Evolutionary conservation across 1,139 yeast genomes (phyloP).

Genomic region (Candida labiduridarum): DNA sequence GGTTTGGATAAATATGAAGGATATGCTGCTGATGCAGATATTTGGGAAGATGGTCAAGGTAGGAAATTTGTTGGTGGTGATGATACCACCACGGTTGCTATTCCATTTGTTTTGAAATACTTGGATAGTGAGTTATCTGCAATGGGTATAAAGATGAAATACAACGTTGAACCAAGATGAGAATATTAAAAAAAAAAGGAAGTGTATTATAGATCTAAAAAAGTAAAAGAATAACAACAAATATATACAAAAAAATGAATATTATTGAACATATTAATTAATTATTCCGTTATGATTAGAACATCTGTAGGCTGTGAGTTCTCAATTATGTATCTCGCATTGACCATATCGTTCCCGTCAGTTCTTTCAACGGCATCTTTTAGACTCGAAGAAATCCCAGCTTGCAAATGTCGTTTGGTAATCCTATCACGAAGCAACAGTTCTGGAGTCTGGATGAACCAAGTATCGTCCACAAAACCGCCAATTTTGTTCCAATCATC

Average conservation of each 20-base stretch:
- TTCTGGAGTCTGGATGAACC: conserved; percentile 51
- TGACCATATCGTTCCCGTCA: conserved; percentile 66
- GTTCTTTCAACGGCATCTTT: conserved; percentile 67
- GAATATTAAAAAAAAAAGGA: background rate
- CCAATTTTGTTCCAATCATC: conserved; percentile 53
- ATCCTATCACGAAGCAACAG: conserved; percentile 56
- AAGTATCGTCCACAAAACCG: conserved; percentile 39
- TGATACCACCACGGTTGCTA: conserved; percentile 89
- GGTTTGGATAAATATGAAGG: conserved; percentile 52
- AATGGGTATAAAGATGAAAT: conserved; percentile 94
- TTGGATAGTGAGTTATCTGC: conserved; percentile 95
- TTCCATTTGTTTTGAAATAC: conserved; percentile 95
- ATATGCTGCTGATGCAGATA: conserved; percentile 69
- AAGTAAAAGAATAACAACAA: background rate
- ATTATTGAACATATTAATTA: background rate
- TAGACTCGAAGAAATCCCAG: conserved; percentile 63
- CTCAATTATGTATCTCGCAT: conserved; percentile 58
- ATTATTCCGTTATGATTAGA: conserved; percentile 12
- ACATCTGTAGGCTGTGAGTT: conserved; percentile 36
- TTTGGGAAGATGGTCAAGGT: conserved; percentile 98
- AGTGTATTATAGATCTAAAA: conserved; percentile 2
- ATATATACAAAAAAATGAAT: background rate
- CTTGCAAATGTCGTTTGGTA: conserved; percentile 66
- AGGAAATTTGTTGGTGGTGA: conserved; percentile 89
- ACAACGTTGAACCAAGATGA: conserved; percentile 69